Base-by-base conservation (phyloP, 1,139 yeast species). In the Taphrina betulina region DNA sequence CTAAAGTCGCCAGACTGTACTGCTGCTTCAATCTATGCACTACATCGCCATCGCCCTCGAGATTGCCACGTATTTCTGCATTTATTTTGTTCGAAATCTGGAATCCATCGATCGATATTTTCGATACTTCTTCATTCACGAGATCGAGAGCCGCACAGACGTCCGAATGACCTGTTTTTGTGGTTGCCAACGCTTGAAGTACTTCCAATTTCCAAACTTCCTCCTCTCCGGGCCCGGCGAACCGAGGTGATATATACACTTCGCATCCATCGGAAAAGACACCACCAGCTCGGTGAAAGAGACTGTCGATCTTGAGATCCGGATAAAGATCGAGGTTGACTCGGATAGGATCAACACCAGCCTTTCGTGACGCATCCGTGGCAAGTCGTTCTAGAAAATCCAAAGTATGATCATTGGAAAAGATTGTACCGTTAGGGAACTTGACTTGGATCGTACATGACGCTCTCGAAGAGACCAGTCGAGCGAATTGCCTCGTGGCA, bases 141-240 rank as follows among this genome's bases (percentile, higher is more conserved):
- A n/a, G n/a, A 22, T 38, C 42, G 4, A 38, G 42, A n/a, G 42
- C 42, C 19, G 42, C 26, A 22, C 42, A 38, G 8, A 38, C 42
- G 14, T 38, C 42, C 12, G 29, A 29, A 28, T 29, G 22, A 2
- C 42, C 42, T 2, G 42, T 38, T 8, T 38, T 28, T 20, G 24
- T 14, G 14, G n/a, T 17, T 7, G 42, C 42, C 42, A 38, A 14
- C 12, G 22, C 42, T 17, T 38, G 42, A 16, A 38, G 29, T 3
- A 38, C 4, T 28, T 38, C 42, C 29, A 38, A 14, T 14, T 38
- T 38, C 42, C 42, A 38, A 22, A 29, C 42, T 10, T 38, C 42
- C 8, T 28, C 14, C 17, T 20, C 14, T 17, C 24, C 29, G 12
- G 10, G 23, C 5, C 4, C 29, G 7, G 12, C 19, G 29, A 3